Base-by-base conservation (phyloP, 1,139 yeast species). In the Blastobotrys arbuscula region DNA sequence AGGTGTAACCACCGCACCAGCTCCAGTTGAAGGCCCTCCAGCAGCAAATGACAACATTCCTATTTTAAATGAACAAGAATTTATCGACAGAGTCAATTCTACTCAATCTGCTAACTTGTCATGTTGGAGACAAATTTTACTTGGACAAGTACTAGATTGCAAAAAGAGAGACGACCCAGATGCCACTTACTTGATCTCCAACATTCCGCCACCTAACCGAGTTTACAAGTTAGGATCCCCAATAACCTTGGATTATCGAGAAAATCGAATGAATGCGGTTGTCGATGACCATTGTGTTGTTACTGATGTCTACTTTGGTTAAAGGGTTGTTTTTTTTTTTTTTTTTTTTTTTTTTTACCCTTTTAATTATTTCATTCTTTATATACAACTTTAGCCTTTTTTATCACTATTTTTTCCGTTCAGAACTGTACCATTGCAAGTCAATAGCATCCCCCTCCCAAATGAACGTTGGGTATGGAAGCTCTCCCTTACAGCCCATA, bases 181-280 rank as follows among this genome's bases (percentile, higher is more conserved):
- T 3, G 5, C 31, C 3, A 28, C 31, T 9, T 28, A 28, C 13
- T 12, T 12, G 13, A 28, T 12, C 10, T 12, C 31, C 5, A n/a
- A 3, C 3, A 28, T 28, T 9, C 31, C 31, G 10, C 10, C 10
- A 28, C 31, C 31, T 28, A 28, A 28, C 3, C 5, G 31, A 9
- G 12, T 28, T 28, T 5, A 5, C 13, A 3, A 9, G 13, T 12
- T 12, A 28, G 31, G 31, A 28, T 28, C 31, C 13, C 5, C 12
- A 28, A 9, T 43, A 10, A 48, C 50, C 15, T 36, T 41, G 45
- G 50, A 48, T 18, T 44, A 26, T 13, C 19, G 43, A 9, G 38
- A 38, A 8, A 38, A 36, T 31, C 13, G 50, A 37, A 37, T 48
- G 39, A 44, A 48, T 15, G 48, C 38, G 13, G 33, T 37, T 21